Evolutionary conservation across 2,329 filamentous ascomycete species (phyloP).

Genomic region (Diplodia intermedia): DNA sequence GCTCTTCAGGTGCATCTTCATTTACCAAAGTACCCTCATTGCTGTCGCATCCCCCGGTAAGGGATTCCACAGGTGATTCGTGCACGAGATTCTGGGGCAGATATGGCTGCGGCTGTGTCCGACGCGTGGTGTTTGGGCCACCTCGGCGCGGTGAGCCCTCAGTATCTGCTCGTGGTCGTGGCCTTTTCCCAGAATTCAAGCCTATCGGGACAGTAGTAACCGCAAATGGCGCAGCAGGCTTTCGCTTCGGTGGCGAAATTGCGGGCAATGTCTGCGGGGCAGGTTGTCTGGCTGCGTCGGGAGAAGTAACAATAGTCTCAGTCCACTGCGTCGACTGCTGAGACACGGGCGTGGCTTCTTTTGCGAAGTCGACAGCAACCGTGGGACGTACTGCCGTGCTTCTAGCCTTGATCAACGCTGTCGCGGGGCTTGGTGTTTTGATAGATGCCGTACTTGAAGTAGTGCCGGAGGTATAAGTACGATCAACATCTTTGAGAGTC

Average conservation of each 20-base stretch:
- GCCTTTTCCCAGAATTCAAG: not conserved
- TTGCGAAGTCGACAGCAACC: constrained; percentile 1
- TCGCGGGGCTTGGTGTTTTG: constrained; percentile 19
- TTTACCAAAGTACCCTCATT: not conserved
- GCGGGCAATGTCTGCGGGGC: not conserved
- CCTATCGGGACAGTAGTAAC: not conserved
- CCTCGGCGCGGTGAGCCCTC: not conserved
- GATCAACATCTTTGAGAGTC: constrained; percentile 3
- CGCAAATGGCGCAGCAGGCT: not conserved
- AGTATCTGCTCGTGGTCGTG: not conserved
- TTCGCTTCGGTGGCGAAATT: constrained; percentile 21
- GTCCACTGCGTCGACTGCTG: constrained; percentile 21
- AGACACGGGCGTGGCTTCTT: constrained; percentile 21
- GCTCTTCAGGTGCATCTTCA: not conserved
- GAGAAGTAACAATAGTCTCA: constrained; percentile 12
- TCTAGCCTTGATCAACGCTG: not conserved
- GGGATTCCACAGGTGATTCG: not conserved
- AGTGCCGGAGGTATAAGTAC: not conserved
- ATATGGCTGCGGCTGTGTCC: not conserved
- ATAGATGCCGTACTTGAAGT: not conserved
- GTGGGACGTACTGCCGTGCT: not conserved
- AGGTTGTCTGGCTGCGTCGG: not conserved
- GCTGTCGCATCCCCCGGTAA: not conserved
- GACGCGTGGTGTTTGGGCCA: constrained; percentile 2
- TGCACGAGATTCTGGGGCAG: no score